These are phyloP conservation scores for Flaveria robusta DNA, from an alignment of 129 eudicot genomes.

Conservation along the genomic window DNA sequence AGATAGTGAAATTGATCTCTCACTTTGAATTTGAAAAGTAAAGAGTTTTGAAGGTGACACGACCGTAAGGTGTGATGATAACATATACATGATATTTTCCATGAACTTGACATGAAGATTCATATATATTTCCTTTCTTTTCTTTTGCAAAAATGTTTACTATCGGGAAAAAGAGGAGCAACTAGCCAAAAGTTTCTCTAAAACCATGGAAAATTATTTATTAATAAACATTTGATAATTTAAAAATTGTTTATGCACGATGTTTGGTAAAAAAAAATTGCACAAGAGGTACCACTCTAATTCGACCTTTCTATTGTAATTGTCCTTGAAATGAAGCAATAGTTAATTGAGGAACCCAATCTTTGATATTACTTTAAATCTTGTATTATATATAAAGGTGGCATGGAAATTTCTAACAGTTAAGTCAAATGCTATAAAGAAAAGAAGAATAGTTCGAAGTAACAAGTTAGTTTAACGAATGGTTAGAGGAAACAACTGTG, in stretches of 20 bases:
- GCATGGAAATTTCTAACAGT: not conserved
- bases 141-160: not conserved
- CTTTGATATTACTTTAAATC: not conserved
- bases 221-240: not conserved
- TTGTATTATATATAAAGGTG: not conserved
- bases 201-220: not conserved
- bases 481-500: not conserved
- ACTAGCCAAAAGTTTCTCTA: not conserved
- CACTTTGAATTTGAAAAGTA: slow-evolving; percentile 1
- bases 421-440: not conserved
- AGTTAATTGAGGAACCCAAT: too few species aligned
- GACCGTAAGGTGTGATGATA: not conserved
- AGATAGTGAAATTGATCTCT: not conserved
- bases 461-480: not conserved
- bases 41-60: not conserved
- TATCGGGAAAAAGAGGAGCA: not conserved
- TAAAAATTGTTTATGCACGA: not conserved
- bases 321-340: not conserved
- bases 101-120: not conserved
- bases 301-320: not conserved
- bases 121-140: slow-evolving; percentile 2
- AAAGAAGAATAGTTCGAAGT: not conserved
- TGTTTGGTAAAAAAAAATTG: not conserved
- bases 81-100: slow-evolving; percentile 3
- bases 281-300: not conserved